Evolutionary conservation across 495 filamentous ascomycete genomes (phyloP), one percentile per base, ranked within the genome.

Genomic region (Penicillium subrubescens): DNA sequence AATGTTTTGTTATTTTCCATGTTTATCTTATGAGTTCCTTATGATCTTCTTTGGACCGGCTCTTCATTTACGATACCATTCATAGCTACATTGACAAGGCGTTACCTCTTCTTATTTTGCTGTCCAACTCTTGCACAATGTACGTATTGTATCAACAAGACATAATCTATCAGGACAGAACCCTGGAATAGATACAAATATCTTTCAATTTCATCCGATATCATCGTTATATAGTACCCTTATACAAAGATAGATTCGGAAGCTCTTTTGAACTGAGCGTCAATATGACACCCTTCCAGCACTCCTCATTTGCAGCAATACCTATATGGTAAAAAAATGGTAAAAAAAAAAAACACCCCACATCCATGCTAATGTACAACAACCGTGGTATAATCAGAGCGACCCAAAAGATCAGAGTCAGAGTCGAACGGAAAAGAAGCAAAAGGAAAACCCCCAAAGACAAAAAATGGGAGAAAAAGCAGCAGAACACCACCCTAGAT

Each of bases 31-130:
- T 66, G 55, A 52, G 41, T 55, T 63, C 64, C 46, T 55, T 62
- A 23, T 54, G 17, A 34, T 64, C 41, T 44, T 59, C 35, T 11
- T 48, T 63, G 46, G 43, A n/a, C 35, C 19, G 55, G 64, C 60
- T 60, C 57, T 53, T 62, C 23, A 27, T 67, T 70, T 71, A 70
- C 67, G 75, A 77, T 76, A 75, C 75, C 72, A 75, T 74, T 71
- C 56, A 70, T 69, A 66, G 37, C 61, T 62, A 65, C 62, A 61
- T 55, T 37, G 61, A 57, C 25, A 58, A 56, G 71, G 71, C 62
- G 65, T 73, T 71, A 58, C 11, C 46, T 43, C 51, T 35, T 17
- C 62, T 43, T 4, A 4, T 17, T 41, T 37, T 39, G 60, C 33
- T 29, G 14, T 34, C 29, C 31, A 37, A 4, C 17, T 0, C 2